phyloP scores from a whole-genome alignment of 2,329 filamentous ascomycete species.

The Leptographium galeiforme region DNA sequence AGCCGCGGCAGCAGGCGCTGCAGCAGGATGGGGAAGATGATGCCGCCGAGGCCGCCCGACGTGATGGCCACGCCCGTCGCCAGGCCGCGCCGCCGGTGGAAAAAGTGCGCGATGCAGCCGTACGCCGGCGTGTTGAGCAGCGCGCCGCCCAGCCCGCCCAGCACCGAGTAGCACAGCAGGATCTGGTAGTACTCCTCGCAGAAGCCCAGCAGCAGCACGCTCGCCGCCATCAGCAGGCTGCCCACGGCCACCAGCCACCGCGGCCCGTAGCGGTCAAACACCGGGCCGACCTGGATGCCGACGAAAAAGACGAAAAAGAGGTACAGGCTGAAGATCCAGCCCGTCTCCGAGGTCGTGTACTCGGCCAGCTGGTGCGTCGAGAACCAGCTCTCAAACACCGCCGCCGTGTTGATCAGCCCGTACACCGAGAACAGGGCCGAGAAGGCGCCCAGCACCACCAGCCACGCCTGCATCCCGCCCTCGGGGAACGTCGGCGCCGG shows the following conservation, averaged over 20 bases:
- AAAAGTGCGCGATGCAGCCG: constrained; percentile 66
- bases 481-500: constrained; percentile 49
- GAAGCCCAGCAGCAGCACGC: constrained; percentile 53
- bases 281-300: constrained; percentile 66
- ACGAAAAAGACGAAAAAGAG: constrained; percentile 72
- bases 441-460: constrained; percentile 67
- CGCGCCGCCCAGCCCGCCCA: constrained; percentile 60
- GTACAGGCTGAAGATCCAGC: constrained; percentile 81
- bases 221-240: constrained; percentile 45
- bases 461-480: constrained; percentile 58
- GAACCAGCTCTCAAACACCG: constrained; percentile 67
- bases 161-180: constrained; percentile 59
- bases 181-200: constrained; percentile 69
- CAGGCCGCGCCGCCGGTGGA: constrained; percentile 54
- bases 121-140: constrained; percentile 68
- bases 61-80: constrained; percentile 74
- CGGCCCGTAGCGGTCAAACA: constrained; percentile 68
- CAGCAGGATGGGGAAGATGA: constrained; percentile 42
- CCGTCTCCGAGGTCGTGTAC: constrained; percentile 54
- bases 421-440: constrained; percentile 56
- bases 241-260: constrained; percentile 52
- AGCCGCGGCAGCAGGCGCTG: constrained; percentile 30
- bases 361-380: constrained; percentile 55
- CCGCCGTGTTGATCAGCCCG: constrained; percentile 62
- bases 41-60: constrained; percentile 56